Evolutionary conservation across 208 protist species (phyloP).

Genomic region (Leishmania major): DNA sequence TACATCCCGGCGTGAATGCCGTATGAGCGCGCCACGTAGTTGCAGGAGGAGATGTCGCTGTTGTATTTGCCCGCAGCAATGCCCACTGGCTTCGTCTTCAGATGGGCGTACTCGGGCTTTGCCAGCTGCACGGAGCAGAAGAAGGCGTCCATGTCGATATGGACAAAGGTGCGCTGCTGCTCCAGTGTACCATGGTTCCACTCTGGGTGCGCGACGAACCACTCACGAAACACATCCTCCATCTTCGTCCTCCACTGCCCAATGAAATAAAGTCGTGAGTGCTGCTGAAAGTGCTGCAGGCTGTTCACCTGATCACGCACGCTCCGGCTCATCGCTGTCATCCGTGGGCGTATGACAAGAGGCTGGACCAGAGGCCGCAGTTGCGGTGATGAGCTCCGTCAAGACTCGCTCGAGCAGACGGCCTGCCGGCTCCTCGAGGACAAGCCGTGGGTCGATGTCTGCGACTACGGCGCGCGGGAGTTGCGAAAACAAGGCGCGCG

Average conservation of each 20-base stretch:
- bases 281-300: constrained; percentile 85
- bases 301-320: constrained; percentile 73
- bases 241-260: constrained; percentile 89
- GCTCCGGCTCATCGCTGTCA: constrained; percentile 20
- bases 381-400: constrained; percentile 22
- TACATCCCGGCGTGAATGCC: constrained; percentile 94
- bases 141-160: constrained; percentile 96
- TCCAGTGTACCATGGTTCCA: constrained; percentile 73
- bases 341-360: background rate
- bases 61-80: constrained; percentile 85
- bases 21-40: constrained; percentile 88
- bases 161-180: constrained; percentile 70
- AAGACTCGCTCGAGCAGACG: constrained; percentile 36
- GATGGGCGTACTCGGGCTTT: constrained; percentile 79
- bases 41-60: constrained; percentile 93
- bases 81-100: constrained; percentile 79
- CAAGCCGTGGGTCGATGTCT: constrained; percentile 47
- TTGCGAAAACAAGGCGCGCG: constrained; percentile 15
- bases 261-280: constrained; percentile 94
- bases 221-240: constrained; percentile 64
- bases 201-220: constrained; percentile 61
- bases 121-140: constrained; percentile 92
- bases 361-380: background rate
- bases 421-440: constrained; percentile 40
- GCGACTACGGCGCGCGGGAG: constrained; percentile 38